These are phyloP conservation scores for Roridomyces roridus DNA, from an alignment of 768 basidiomycete genomes.

Conservation along the genomic window DNA sequence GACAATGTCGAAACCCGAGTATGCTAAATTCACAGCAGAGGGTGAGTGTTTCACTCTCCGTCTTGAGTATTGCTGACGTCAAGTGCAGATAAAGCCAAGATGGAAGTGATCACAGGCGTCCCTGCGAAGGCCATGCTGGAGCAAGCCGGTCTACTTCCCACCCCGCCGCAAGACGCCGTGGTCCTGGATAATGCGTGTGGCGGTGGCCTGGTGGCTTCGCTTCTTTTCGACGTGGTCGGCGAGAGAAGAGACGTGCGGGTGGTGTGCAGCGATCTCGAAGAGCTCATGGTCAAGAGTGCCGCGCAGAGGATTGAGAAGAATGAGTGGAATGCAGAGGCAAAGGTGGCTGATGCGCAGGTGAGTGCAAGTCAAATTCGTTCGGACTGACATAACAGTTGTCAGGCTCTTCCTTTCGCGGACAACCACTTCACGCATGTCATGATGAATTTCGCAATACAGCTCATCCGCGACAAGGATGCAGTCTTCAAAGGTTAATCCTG, in stretches of 20 bases:
- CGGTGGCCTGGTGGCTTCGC: not conserved
- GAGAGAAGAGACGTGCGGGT: not conserved
- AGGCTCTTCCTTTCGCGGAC: conserved; percentile 11
- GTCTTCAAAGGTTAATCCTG: conserved; percentile 5
- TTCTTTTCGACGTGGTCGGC: conserved; percentile 1
- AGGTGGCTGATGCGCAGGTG: conserved; percentile 16
- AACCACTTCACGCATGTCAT: conserved; percentile 13
- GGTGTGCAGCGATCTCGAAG: conserved; percentile 8
- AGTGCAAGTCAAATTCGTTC: no score
- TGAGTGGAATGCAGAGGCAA: conserved; percentile 18
- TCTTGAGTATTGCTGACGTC: no score
- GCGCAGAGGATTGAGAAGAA: conserved; percentile 8
- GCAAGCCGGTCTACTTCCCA: conserved; percentile 10
- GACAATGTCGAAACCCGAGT: no score
- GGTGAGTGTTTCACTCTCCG: no score
- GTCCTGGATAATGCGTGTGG: conserved; percentile 20
- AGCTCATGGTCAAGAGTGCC: conserved; percentile 3
- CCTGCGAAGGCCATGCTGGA: conserved; percentile 7
- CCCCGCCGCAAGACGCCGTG: conserved; percentile 5
- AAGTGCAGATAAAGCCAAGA: not conserved
- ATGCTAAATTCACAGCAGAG: no score
- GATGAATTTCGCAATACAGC: conserved; percentile 16
- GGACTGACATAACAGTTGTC: not conserved
- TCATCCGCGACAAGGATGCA: not conserved
- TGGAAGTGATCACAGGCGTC: conserved; percentile 17